phyloP scores from a whole-genome alignment of 1,284 basidiomycete genomes.

The Leccinum pachyderme region DNA sequence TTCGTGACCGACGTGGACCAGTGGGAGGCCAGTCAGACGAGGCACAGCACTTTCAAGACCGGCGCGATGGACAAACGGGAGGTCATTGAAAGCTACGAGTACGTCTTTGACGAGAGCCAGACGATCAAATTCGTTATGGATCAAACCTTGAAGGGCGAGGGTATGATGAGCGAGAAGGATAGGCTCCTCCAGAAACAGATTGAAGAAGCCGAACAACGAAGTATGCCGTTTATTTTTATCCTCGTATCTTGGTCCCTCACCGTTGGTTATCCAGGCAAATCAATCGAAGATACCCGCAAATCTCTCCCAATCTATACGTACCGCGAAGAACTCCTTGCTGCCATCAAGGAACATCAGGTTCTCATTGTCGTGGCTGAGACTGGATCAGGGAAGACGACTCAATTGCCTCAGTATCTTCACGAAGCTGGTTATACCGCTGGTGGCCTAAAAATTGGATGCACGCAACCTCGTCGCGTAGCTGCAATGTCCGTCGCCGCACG shows the following conservation, averaged over 20 bases:
- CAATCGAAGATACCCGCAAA: slow-evolving; percentile 89
- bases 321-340: slow-evolving; percentile 84
- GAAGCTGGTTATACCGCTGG: slow-evolving; percentile 93
- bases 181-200: slow-evolving; percentile 86
- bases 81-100: slow-evolving; percentile 87
- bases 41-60: slow-evolving; percentile 83
- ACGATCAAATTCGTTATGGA: slow-evolving; percentile 96
- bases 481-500: slow-evolving; percentile 99
- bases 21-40: slow-evolving; percentile 92
- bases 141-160: slow-evolving; percentile 68
- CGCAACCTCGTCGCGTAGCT: slow-evolving; percentile 97
- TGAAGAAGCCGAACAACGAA: slow-evolving; percentile 87
- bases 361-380: slow-evolving; percentile 93
- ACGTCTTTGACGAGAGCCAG: slow-evolving; percentile 97
- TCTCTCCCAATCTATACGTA: slow-evolving; percentile 88
- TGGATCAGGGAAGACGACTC: slow-evolving; percentile 97
- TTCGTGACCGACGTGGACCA: slow-evolving; percentile 96
- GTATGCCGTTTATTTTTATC: slow-evolving; percentile 43
- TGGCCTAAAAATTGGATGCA: slow-evolving; percentile 93
- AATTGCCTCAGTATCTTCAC: slow-evolving; percentile 96
- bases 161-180: slow-evolving; percentile 80
- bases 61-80: slow-evolving; percentile 88
- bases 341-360: slow-evolving; percentile 89
- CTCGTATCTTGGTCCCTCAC: slow-evolving; percentile 1
- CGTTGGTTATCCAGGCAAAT: slow-evolving; percentile 55